Base-by-base conservation (phyloP, 305 asterid species). In the Fraxinus dipetala region DNA sequence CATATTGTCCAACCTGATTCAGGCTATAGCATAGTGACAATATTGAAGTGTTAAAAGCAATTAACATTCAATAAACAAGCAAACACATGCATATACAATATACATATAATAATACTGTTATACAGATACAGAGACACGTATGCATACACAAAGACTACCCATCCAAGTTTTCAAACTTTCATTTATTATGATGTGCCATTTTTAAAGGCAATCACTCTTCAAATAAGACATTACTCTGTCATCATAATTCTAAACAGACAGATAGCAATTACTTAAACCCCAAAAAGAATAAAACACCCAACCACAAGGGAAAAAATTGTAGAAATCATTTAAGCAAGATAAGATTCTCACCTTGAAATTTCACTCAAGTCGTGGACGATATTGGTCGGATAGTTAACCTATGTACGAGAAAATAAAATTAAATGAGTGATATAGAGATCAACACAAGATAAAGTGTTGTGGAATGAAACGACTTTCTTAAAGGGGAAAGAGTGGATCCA, bases 361-460 rank as follows among this genome's bases (percentile, higher is more conserved):
- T 91, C 98, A 90, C 83, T 87, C 72, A 92, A 70, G 78, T 91
- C 90, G 78, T 87, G 76, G 54, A 88, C 89, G 40, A 87, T 83
- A 84, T 91, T 82, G 30, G 92, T 88, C 80, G 98, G 99, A 91
- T 96, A 96, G 88, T 89, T 91, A 65, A 92, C 98, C 99, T 96
- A 92, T 75, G 85, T 80, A 67, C 36, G 70, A 30, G 65, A 26
- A 82, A 79, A 75, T 6, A 65, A 63, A 70, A 26, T 76, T 59
- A 82, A 75, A 76, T 69, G 28, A 80, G 32, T 72, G 59, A 80
- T 77, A 11, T n/a, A 13, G 54, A 80, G 83, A 20, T 70, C 78
- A 77, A 79, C 32, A 56, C 69, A 38, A 75, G 45, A 65, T 72
- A 10, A 56, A 75, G 38, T 56, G 38, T 9, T 38, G 56, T 43